A percentile compares a stretch with the other conserved stretches of the same genome.
phyloP scores from a whole-genome alignment of 176 grass and related monocot genomes.

The Puccinellia tenuiflora region DNA sequence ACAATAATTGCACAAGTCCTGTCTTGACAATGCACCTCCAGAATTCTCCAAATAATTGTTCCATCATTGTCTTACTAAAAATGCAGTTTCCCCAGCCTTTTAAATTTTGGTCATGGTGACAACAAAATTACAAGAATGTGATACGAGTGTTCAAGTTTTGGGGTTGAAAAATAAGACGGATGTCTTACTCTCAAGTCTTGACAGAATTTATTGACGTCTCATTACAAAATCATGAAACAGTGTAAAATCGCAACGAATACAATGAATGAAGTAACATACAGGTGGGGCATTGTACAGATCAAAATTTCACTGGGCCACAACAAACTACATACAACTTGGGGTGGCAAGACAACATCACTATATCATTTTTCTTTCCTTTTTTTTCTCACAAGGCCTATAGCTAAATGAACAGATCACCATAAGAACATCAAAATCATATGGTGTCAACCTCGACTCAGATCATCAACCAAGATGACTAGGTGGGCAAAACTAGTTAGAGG shows the following conservation, averaged over 20 bases:
- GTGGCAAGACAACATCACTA: neutral
- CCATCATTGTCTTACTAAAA: neutral
- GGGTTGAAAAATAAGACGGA: neutral
- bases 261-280: neutral
- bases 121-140: neutral
- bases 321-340: neutral
- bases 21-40: neutral
- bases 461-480: neutral
- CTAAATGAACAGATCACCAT: neutral
- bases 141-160: neutral
- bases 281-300: neutral
- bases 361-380: neutral
- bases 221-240: neutral
- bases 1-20: neutral
- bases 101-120: neutral
- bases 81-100: neutral
- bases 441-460: neutral
- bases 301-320: neutral
- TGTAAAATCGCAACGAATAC: neutral
- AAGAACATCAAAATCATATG: conserved; percentile 4
- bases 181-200: neutral
- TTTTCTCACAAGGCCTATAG: neutral
- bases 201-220: neutral
- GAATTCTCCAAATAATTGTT: neutral
- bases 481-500: conserved; percentile 23